phyloP scores from a whole-genome alignment of 805 yeast genomes.

The Saccharomycopsis capsularis region DNA sequence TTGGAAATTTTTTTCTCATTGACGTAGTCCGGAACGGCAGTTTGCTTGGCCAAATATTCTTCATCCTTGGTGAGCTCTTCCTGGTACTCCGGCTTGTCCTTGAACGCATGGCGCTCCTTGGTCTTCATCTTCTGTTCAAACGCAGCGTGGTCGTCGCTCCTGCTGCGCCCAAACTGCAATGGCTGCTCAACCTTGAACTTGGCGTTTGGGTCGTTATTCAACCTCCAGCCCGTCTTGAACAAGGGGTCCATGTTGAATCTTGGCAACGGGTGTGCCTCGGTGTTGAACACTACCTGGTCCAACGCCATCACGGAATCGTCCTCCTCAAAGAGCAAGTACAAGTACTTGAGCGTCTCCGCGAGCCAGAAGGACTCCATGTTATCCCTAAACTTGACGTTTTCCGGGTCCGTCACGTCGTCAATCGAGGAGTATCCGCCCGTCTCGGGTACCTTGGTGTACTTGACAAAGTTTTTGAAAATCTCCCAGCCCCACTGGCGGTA shows the following conservation, averaged over 20 bases:
- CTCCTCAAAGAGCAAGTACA: conserved; percentile 72
- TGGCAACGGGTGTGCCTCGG: conserved; percentile 95
- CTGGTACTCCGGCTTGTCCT: background rate
- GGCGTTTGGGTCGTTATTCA: conserved; percentile 19
- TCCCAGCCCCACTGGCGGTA: conserved; percentile 89
- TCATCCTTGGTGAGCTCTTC: background rate
- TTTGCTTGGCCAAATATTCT: background rate
- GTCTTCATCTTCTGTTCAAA: background rate
- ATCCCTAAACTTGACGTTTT: conserved; percentile 44
- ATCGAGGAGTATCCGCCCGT: conserved; percentile 56
- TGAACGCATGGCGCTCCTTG: background rate
- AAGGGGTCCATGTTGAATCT: conserved; percentile 43
- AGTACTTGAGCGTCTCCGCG: conserved; percentile 85
- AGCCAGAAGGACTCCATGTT: conserved; percentile 92
- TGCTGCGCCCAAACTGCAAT: background rate
- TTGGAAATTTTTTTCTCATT: background rate
- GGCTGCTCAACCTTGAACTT: conserved; percentile 23
- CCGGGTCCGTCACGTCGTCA: conserved; percentile 51
- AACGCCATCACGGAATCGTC: conserved; percentile 57
- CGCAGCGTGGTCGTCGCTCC: background rate
- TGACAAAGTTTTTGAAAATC: conserved; percentile 64
- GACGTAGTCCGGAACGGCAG: background rate
- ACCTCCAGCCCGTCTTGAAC: conserved; percentile 56
- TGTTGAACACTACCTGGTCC: conserved; percentile 69
- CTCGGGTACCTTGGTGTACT: conserved; percentile 45